Base-by-base conservation (phyloP, 768 basidiomycete species). In the Lepiota venenata region DNA sequence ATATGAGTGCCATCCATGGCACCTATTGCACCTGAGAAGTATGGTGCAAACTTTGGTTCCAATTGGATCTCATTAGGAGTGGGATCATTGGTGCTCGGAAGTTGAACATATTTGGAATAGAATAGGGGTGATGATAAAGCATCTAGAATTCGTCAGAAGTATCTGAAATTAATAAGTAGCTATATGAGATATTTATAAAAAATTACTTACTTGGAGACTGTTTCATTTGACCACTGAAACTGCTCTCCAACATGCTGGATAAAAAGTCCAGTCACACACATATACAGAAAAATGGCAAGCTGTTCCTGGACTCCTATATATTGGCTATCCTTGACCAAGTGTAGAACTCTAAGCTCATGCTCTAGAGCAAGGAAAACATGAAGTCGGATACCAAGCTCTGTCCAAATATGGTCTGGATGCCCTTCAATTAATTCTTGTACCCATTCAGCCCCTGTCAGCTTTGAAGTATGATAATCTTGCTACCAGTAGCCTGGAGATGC, bases 1-100 rank as follows among this genome's bases (percentile, higher is more conserved):
- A 70, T 69, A 55, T 70, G 69, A 15, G 64, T 69, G 3, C 71
- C 67, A 60, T 74, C 68, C 2, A 73, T 57, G 2, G 71, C 70
- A 36, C 47, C 3, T 2, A 55, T 56, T 8, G 66, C 67, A 63
- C 68, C 47, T 1, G 53, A 15, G 50, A 55, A 71, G 14, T 45
- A 53, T 45, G 41, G 41, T 15, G 11, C 71, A 41, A 66, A 64
- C 43, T 71, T 71, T 0, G 65, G 59, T 52, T 69, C 65, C 1
- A 41, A 22, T 7, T 4, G 49, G 20, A 72, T 69, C 8, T 58
- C 37, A 2, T 38, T 21, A 15, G 64, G 58, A 3, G 57, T 47
- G 4, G 50, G 60, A 29, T 56, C 60, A 57, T 57, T 25, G 5
- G 43, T 42, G 12, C 40, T 16, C 2, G 64, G 67, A n/a, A 68